A percentile compares a stretch with the other conserved stretches of the same genome.
phyloP scores from a whole-genome alignment of 179 eudicot species.

The Patellifolia procumbens region DNA sequence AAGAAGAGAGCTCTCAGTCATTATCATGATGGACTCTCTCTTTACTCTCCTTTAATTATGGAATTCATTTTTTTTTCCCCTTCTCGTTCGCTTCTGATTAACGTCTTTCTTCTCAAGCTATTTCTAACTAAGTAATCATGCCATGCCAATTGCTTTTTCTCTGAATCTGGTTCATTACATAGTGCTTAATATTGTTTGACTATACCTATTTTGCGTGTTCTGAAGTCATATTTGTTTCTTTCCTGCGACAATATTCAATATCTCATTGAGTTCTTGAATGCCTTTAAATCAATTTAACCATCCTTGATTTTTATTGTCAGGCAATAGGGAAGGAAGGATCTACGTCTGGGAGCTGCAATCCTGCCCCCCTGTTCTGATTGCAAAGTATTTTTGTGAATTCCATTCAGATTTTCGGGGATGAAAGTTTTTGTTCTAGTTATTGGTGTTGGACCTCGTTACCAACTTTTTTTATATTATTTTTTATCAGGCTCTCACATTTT shows the following conservation, averaged over 20 bases:
- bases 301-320: conserved; percentile 40
- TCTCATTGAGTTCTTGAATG: background rate
- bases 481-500: conserved; percentile 66
- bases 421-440: background rate
- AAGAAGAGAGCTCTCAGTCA: no score
- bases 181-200: background rate
- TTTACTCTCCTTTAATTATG: no score
- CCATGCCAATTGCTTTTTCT: no score
- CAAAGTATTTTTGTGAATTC: conserved; percentile 47
- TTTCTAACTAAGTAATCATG: no score
- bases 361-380: conserved; percentile 86
- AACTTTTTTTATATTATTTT: background rate
- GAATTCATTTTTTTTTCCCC: no score
- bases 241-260: background rate
- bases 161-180: no score
- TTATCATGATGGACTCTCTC: no score
- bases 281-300: background rate
- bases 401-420: background rate
- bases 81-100: no score
- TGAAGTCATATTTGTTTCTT: background rate
- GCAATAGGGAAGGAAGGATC: conserved; percentile 92
- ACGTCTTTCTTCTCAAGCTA: no score
- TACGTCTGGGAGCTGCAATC: conserved; percentile 96
- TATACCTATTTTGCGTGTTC: background rate
- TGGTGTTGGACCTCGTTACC: background rate